phyloP scores from a whole-genome alignment of 306 rosid species.

The Inga oerstediana region DNA sequence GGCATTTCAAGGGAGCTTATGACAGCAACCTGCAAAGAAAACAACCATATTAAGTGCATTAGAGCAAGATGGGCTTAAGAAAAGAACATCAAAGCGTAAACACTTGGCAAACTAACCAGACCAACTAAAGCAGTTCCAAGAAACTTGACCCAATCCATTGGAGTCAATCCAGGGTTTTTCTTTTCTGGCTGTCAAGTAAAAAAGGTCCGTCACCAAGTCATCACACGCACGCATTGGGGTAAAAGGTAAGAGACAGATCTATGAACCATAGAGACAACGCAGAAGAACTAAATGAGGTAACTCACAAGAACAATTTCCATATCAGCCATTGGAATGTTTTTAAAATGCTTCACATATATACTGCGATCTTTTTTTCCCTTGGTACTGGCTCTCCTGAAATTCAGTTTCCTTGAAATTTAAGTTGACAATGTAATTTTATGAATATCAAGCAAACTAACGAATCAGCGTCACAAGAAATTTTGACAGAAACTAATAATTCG shows the following conservation, averaged over 20 bases:
- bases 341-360: conserved; percentile 92
- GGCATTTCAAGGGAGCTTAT: conserved; percentile 84
- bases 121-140: conserved; percentile 89
- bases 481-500: background rate
- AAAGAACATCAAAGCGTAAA: conserved; percentile 15
- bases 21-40: conserved; percentile 75
- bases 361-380: conserved; percentile 65
- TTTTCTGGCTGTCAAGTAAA: conserved; percentile 82
- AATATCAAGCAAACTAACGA: background rate
- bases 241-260: conserved; percentile 16
- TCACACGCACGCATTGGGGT: conserved; percentile 17
- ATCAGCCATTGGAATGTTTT: conserved; percentile 96
- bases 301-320: conserved; percentile 98
- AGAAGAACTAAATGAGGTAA: conserved; percentile 33
- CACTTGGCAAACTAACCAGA: conserved; percentile 60
- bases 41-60: conserved; percentile 26
- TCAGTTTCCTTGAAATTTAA: conserved; percentile 35
- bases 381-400: conserved; percentile 65
- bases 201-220: conserved; percentile 35
- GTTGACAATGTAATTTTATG: background rate
- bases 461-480: background rate
- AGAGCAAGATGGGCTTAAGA: conserved; percentile 33
- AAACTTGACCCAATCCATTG: conserved; percentile 98
- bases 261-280: background rate
- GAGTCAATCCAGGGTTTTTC: conserved; percentile 97